Evolutionary conservation across 2,329 filamentous ascomycete species (phyloP).

Genomic region (Trichophyton verrucosum): DNA sequence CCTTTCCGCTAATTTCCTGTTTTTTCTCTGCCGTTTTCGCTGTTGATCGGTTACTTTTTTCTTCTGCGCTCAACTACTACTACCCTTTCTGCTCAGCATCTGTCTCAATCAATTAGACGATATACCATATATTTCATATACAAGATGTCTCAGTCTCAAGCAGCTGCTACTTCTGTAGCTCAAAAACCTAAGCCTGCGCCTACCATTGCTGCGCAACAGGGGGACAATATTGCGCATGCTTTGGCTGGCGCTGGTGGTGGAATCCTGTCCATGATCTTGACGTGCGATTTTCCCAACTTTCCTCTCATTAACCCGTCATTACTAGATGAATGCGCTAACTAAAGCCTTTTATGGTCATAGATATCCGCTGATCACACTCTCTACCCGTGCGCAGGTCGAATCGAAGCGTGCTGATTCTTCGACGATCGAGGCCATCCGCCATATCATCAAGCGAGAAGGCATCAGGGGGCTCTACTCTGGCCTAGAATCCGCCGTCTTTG

Average conservation of each 20-base stretch:
- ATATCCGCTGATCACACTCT: conserved; percentile 93
- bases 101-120: background rate
- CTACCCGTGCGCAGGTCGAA: conserved; percentile 93
- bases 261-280: conserved; percentile 88
- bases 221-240: conserved; percentile 94
- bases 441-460: conserved; percentile 86
- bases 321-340: background rate
- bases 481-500: conserved; percentile 86
- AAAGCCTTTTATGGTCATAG: conserved; percentile 32
- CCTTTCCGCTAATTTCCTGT: background rate
- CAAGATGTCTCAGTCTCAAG: conserved; percentile 28
- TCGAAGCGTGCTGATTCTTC: conserved; percentile 81
- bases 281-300: conserved; percentile 31
- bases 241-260: conserved; percentile 87
- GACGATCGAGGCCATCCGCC: conserved; percentile 68
- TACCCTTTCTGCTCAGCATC: background rate
- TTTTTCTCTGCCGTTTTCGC: background rate
- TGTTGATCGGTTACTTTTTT: background rate
- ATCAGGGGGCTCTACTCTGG: conserved; percentile 81
- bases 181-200: conserved; percentile 29
- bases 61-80: background rate
- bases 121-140: background rate
- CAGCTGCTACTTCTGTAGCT: conserved; percentile 16
- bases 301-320: background rate
- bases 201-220: conserved; percentile 62